Base-by-base conservation (phyloP, 768 basidiomycete species). In the Naganishia kalamii region DNA sequence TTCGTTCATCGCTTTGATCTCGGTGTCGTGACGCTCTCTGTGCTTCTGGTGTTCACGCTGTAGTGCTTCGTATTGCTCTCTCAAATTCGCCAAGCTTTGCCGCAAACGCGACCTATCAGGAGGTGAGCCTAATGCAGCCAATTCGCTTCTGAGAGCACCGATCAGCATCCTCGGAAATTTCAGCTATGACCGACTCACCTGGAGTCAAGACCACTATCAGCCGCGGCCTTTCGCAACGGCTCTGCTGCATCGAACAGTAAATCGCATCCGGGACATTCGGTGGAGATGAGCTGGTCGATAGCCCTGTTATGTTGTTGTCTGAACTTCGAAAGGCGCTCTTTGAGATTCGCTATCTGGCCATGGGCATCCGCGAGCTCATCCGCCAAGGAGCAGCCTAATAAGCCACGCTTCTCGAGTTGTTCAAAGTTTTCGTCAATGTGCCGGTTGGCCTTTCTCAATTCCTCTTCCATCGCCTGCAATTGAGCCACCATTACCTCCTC, bases 391-490 rank as follows among this genome's bases (percentile, higher is more conserved):
- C 54, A 57, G 3, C 54, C 54, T 40, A 57, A 27, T 3, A 57
- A 23, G 54, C 54, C 54, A 23, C 54, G 54, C 35, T 57, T 57
- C 17, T 57, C 54, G 8, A 57, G 35, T 41, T 57, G 35, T n/a
- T 37, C 37, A 37, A 57, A 57, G 37, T 57, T 57, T 15, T 41
- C 21, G 33, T 57, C 54, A 35, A 57, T 57, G 54, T 57, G 54
- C 37, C 40, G 37, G 54, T 57, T 57, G 23, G 54, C 54, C 35
- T 57, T 37, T 15, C n/a, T 57, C 21, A 57, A 17, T 41, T 57
- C 54, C 23, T 57, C 54, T 40, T 23, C 54, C 54, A 57, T 41
- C 6, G 54, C 37, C 37, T 57, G 54, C 6, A 57, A 37, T 40
- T 57, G 54, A 5, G 54, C 54, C 37, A 57, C 21, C 35, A 57